phyloP scores from a whole-genome alignment of 202 grass and related monocot genomes.

The Alloteropsis angusta region DNA sequence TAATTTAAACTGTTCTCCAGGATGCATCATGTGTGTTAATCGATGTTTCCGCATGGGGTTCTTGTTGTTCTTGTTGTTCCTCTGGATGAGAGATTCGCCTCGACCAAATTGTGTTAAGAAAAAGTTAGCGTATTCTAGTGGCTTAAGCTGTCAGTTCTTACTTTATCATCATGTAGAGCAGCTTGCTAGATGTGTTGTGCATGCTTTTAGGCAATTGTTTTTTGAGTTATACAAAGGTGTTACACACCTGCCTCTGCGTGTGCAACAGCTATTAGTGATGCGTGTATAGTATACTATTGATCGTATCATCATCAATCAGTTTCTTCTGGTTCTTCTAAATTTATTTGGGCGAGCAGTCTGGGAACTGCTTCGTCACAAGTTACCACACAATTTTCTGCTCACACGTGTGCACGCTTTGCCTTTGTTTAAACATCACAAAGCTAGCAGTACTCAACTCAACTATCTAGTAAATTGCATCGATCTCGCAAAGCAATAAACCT shows the following conservation, averaged over 20 bases:
- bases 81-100: constrained; percentile 37
- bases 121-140: constrained; percentile 34
- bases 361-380: constrained; percentile 41
- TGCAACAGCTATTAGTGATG: constrained; percentile 24
- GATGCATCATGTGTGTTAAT: background rate
- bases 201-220: constrained; percentile 33
- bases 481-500: constrained; percentile 29
- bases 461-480: constrained; percentile 28
- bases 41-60: constrained; percentile 3
- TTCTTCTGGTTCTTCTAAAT: constrained; percentile 25
- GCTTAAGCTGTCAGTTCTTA: constrained; percentile 41
- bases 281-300: constrained; percentile 35
- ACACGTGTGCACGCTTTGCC: constrained; percentile 38
- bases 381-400: constrained; percentile 34
- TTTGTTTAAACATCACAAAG: constrained; percentile 38
- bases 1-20: constrained; percentile 23
- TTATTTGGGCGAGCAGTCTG: constrained; percentile 19
- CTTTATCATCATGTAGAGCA: constrained; percentile 31
- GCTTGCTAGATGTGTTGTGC: constrained; percentile 15
- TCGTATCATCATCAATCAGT: constrained; percentile 17
- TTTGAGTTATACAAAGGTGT: constrained; percentile 32
- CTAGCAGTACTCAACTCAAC: background rate
- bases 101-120: constrained; percentile 29
- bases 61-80: constrained; percentile 15
- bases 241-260: constrained; percentile 2